Evolutionary conservation across 768 basidiomycete species (phyloP).

Genomic region (Lactarius psammicola): DNA sequence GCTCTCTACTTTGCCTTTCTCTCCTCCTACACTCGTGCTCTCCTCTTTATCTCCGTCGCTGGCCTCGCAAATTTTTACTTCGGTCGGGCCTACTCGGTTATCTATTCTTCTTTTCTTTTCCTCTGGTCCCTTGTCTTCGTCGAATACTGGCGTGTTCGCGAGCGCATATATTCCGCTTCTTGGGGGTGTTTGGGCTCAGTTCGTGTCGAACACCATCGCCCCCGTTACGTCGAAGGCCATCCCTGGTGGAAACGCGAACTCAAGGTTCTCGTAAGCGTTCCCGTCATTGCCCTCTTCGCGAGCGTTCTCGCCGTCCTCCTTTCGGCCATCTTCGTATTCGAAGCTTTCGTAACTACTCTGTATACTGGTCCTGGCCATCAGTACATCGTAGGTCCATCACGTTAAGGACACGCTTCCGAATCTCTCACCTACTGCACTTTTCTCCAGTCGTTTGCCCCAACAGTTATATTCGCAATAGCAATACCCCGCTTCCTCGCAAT

Average conservation of each 20-base stretch:
- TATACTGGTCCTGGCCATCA: slow-evolving; percentile 86
- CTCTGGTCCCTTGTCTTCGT: slow-evolving; percentile 85
- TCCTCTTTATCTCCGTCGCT: slow-evolving; percentile 70
- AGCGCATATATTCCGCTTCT: slow-evolving; percentile 76
- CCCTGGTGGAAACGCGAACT: slow-evolving; percentile 76
- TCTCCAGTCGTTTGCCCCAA: slow-evolving; percentile 72
- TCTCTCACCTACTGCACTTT: background rate
- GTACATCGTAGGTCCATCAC: slow-evolving; percentile 58
- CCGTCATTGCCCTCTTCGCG: slow-evolving; percentile 73
- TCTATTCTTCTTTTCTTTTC: slow-evolving; percentile 74
- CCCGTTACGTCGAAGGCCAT: slow-evolving; percentile 50
- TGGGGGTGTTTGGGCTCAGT: slow-evolving; percentile 80
- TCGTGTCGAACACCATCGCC: slow-evolving; percentile 70
- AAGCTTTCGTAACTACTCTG: slow-evolving; percentile 85
- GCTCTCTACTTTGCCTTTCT: slow-evolving; percentile 92
- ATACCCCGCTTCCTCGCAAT: slow-evolving; percentile 77
- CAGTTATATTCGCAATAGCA: slow-evolving; percentile 73
- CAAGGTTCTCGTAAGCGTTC: slow-evolving; percentile 64
- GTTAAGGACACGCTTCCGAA: background rate
- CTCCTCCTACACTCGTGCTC: slow-evolving; percentile 74
- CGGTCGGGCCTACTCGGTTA: slow-evolving; percentile 67
- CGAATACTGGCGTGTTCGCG: slow-evolving; percentile 88
- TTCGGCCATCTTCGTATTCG: slow-evolving; percentile 80
- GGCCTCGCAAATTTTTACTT: slow-evolving; percentile 71
- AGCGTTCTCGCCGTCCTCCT: slow-evolving; percentile 65